Percentiles rank a stretch among this genome's conserved stretches.
Conservation (phyloP, 495 filamentous ascomycete genomes). For the Hypoxylon trugodes region DNA sequence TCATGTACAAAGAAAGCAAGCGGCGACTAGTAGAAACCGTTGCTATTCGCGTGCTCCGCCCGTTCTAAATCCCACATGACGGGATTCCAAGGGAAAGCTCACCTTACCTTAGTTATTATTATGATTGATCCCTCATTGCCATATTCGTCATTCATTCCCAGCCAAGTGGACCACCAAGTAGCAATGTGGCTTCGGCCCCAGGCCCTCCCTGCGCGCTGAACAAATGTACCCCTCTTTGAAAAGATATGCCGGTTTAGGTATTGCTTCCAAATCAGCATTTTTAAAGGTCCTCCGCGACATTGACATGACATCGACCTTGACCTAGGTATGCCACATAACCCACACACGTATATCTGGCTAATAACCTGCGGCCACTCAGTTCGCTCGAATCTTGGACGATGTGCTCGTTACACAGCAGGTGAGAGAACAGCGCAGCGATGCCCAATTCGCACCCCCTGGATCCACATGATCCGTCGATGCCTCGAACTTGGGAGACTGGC, state of each 20-base stretch:
- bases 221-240: slow-evolving; percentile 36
- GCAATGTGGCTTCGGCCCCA: slow-evolving; percentile 34
- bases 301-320: too few species aligned
- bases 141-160: slow-evolving; percentile 24
- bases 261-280: slow-evolving; percentile 29
- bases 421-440: slow-evolving; percentile 32
- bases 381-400: slow-evolving; percentile 27
- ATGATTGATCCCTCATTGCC: slow-evolving; percentile 31
- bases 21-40: slow-evolving; percentile 28
- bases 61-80: slow-evolving; percentile 21
- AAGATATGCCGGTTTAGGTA: slow-evolving; percentile 33
- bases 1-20: slow-evolving; percentile 10
- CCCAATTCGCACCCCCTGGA: slow-evolving; percentile 30
- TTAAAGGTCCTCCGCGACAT: slow-evolving; percentile 9
- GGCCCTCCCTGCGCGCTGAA: slow-evolving; percentile 21
- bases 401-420: slow-evolving; percentile 34
- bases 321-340: slow-evolving; percentile 39
- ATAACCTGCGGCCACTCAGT: slow-evolving; percentile 32
- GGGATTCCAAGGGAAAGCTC: slow-evolving; percentile 10
- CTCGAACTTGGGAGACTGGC: slow-evolving; percentile 24
- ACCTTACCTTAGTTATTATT: slow-evolving; percentile 25
- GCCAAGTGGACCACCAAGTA: slow-evolving; percentile 36
- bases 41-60: slow-evolving; percentile 16
- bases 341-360: slow-evolving; percentile 39
- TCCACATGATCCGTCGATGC: slow-evolving; percentile 40